Percentiles rank a stretch among this genome's conserved stretches.
These are phyloP conservation scores for Jaenimonas drosophilae DNA, from an alignment of 208 protist species.

Conservation along the genomic window DNA sequence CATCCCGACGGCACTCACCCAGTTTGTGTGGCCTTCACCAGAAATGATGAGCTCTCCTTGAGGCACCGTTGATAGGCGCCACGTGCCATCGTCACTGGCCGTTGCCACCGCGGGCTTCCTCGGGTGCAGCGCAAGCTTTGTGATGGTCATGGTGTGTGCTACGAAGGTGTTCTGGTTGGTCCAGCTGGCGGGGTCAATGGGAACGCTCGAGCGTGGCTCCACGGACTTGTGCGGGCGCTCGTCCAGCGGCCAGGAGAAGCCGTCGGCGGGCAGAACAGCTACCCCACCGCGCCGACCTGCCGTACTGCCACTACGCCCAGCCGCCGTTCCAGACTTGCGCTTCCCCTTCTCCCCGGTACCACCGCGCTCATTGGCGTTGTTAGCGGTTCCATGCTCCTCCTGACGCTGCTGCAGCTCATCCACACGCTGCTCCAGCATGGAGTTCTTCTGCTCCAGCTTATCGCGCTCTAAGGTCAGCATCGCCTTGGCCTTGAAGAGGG, in stretches of 20 bases:
- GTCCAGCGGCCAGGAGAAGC: conserved; percentile 19
- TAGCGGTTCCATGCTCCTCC: conserved; percentile 2
- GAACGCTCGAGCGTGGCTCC: neutral
- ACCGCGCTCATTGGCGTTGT: conserved; percentile 3
- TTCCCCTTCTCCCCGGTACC: conserved; percentile 7
- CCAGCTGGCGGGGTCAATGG: conserved; percentile 36
- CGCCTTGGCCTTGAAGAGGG: conserved; percentile 73
- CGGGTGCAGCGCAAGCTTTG: conserved; percentile 87
- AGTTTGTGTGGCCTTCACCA: conserved; percentile 93
- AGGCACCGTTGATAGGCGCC: conserved; percentile 92
- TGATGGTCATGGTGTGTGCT: conserved; percentile 84
- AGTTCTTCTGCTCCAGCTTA: conserved; percentile 45
- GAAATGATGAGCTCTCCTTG: conserved; percentile 91
- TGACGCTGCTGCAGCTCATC: conserved; percentile 18
- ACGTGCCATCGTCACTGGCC: conserved; percentile 93
- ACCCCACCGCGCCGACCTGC: neutral
- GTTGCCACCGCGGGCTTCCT: conserved; percentile 93
- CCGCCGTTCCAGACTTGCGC: neutral
- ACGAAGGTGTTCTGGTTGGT: conserved; percentile 52
- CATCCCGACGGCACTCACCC: conserved; percentile 83
- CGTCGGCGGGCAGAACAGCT: conserved; percentile 3
- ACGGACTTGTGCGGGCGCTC: conserved; percentile 19
- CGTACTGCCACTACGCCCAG: neutral
- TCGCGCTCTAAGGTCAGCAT: conserved; percentile 75
- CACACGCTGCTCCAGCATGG: conserved; percentile 54